These are phyloP conservation scores for Pseudopediastrum boryanum DNA, from an alignment of 139 green algal species.

Conservation along the genomic window DNA sequence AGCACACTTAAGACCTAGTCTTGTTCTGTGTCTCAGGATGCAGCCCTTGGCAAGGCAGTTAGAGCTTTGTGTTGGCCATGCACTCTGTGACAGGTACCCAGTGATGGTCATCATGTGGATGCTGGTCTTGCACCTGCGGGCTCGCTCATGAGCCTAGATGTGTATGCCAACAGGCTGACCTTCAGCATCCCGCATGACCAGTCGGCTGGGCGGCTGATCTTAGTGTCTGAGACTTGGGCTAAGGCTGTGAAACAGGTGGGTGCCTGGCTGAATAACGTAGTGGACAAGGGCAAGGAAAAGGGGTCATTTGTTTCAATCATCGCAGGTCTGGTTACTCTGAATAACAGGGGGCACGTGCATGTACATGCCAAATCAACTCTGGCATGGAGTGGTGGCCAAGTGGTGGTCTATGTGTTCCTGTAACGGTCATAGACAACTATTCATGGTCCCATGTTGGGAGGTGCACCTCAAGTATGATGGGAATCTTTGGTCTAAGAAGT, in stretches of 20 bases:
- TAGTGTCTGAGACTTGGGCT: constrained; percentile 63
- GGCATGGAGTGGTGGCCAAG: too few species aligned
- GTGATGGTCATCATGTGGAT: neutral
- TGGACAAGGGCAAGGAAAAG: too few species aligned
- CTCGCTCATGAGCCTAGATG: constrained; percentile 26
- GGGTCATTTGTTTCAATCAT: too few species aligned
- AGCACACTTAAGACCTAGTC: too few species aligned
- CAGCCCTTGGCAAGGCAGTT: neutral
- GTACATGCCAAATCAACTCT: too few species aligned
- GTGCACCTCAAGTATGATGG: too few species aligned
- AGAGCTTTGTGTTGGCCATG: neutral
- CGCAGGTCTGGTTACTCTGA: too few species aligned
- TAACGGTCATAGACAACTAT: too few species aligned
- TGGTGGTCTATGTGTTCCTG: too few species aligned
- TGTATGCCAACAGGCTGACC: constrained; percentile 41
- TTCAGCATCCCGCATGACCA: constrained; percentile 53
- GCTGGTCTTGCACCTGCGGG: neutral
- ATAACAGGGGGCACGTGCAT: too few species aligned
- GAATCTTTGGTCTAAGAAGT: too few species aligned
- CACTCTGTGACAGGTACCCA: neutral
- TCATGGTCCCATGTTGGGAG: too few species aligned
- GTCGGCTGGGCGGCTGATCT: constrained; percentile 44
- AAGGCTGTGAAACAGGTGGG: constrained; percentile 68
- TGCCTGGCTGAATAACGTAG: neutral
- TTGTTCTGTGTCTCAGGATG: neutral